A percentile compares a stretch with the other conserved stretches of the same genome.
These are phyloP conservation scores for Citrus trifoliata DNA, from an alignment of 345 rosid species.

Conservation along the genomic window DNA sequence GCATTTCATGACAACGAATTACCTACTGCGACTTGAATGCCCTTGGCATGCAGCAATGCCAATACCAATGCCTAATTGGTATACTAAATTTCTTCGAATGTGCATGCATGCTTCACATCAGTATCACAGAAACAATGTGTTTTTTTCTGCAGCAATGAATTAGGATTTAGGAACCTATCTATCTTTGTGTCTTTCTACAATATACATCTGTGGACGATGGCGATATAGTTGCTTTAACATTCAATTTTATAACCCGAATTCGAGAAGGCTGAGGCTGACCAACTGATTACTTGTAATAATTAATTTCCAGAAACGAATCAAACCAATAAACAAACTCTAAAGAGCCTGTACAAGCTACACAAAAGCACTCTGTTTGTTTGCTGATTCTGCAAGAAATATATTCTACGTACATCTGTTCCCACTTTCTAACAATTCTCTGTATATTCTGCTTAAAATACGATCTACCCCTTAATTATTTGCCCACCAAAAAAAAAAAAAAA, in stretches of 20 bases:
- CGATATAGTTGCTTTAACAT: neutral
- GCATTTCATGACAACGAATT: too few relatives aligned
- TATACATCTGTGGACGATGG: neutral
- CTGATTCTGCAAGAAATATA: neutral
- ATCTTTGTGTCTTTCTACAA: neutral
- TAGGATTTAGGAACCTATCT: neutral
- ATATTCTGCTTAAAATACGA: neutral
- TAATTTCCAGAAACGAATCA: neutral
- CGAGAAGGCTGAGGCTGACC: neutral
- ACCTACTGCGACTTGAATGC: too few relatives aligned
- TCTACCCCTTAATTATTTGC: neutral
- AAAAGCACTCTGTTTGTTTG: neutral
- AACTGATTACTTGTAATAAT: neutral
- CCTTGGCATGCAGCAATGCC: too few relatives aligned
- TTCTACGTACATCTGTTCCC: neutral
- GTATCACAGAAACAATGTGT: too few relatives aligned
- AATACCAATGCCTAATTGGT: too few relatives aligned
- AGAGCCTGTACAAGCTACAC: neutral
- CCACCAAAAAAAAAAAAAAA: neutral
- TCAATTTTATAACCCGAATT: too few relatives aligned
- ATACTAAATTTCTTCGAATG: too few relatives aligned
- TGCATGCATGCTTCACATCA: too few relatives aligned
- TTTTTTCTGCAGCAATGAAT: neutral
- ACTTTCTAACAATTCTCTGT: neutral
- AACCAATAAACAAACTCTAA: neutral